These are phyloP conservation scores for Phytophthora macrochlamydospora DNA, from an alignment of 352 stramenopile genomes.

Conservation along the genomic window DNA sequence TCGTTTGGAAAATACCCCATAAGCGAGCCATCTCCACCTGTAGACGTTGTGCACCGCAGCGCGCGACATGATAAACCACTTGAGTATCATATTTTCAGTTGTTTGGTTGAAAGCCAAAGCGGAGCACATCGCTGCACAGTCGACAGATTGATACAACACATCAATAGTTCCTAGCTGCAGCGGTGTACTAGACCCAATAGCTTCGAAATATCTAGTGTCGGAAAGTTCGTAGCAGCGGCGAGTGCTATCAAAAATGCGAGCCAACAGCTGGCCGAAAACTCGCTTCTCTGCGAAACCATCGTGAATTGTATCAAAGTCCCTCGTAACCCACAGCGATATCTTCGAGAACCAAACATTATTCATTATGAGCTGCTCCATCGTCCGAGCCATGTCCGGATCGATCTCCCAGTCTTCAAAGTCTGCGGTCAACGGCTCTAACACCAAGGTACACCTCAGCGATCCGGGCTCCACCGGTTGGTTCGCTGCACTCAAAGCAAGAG, in stretches of 20 bases:
- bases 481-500: neutral
- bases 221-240: neutral
- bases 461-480: neutral
- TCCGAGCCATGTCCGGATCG: neutral
- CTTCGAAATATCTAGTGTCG: neutral
- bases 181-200: no score
- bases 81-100: neutral
- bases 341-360: neutral
- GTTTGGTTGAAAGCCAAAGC: neutral
- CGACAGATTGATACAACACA: no score
- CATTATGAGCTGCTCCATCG: neutral
- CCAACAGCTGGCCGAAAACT: neutral
- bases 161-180: no score
- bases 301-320: neutral
- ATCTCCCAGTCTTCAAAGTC: neutral
- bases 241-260: neutral
- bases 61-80: no score
- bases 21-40: neutral
- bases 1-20: neutral
- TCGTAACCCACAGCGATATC: neutral
- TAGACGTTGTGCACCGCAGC: neutral
- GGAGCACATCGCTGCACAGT: neutral
- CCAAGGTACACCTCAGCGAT: neutral
- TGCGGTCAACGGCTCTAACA: neutral
- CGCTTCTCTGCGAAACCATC: neutral